Evolutionary conservation across 352 stramenopile species (phyloP), one percentile per base, ranked within the genome.

Genomic region (Globisporangium heterothallicum): DNA sequence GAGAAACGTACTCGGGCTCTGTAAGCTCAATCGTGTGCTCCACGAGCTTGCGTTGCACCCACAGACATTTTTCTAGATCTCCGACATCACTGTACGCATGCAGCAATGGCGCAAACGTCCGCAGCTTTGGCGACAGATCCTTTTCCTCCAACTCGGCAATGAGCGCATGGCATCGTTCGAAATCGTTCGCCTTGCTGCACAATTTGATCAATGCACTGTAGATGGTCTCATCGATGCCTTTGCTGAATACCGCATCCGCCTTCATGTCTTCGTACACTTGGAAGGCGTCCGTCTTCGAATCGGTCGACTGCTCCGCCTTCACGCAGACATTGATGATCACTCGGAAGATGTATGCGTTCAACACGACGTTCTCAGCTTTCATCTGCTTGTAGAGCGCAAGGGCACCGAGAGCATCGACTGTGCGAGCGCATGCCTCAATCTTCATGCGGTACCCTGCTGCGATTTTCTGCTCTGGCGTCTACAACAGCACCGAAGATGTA

Each of bases 161-260:
- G 24, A 94, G 63, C 7, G 49, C 52, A 16, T 76, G 56, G 41
- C 74, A 83, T 19, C 58, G 59, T 4, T 68, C 64, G 56, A 86
- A 91, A 46, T 89, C 68, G 24, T 67, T 52, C 8, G 69, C 68
- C 42, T 81, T 79, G 55, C 66, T 72, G 56, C 76, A 91, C 9
- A 93, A 58, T 49, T 90, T 89, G 50, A 92, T 63, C 42, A 93
- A 65, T 22, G 83, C 78, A 53, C 72, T 92, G 61, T 83, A 87
- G 25, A 76, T 80, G 13, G 67, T 76, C 56, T 93, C 83, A 21
- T 82, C 71, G 10, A 80, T 59, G 19, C 53, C 69, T 19, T 50
- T 63, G 38, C 36, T 67, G 29, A 30, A 42, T 19, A 57, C 13
- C 16, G 54, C 56, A 12, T 72, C 55, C 32, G 60, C 63, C 29